Evolutionary conservation across 2,329 filamentous ascomycete genomes (phyloP), one percentile per base, ranked within the genome.

Genomic region (Xylaria sp.): DNA sequence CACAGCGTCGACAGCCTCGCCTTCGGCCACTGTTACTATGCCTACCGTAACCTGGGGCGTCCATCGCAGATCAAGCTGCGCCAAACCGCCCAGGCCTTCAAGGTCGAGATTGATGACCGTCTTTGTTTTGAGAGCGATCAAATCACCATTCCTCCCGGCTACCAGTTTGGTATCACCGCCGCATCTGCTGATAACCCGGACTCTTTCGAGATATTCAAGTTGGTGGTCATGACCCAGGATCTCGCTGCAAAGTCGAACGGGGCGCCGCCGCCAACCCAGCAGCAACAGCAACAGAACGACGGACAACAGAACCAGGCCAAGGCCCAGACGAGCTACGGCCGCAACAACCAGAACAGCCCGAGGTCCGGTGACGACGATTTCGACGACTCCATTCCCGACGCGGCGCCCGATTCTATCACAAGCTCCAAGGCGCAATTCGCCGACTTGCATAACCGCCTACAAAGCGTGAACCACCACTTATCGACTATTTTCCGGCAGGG

Each of bases 171-270:
- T 75, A 83, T 99, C 74, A 94, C 92, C 13, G 96, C 95, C 51
- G 92, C 93, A 18, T 95, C 93, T 2, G 92, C 93, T 36, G 95
- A 98, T 74, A 94, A 90, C 75, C 94, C 96, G 0, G 96, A 99
- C 82, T 97, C 94, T 5, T 97, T 98, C 77, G 96, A 99, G 81
- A 81, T 97, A 73, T 96, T 94, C 85, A 97, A 95, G 79, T 88
- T 98, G 78, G 86, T 92, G 43, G 88, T 96, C 61, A 89, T 90
- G 77, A 90, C 87, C 12, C 87, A 89, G 31, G 79, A 79, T 36
- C 79, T 76, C 66, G 76, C 80, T 59, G 75, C 79, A 9, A 76
- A 78, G 51, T 69, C 76, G 75, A 70, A 82, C 25, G 75, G 73
- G 28, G 71, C 77, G 55, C 74, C 76, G 28, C 76, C 76, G 51